These are phyloP conservation scores for Caloboletus inedulis DNA, from an alignment of 1,284 basidiomycete species.

Conservation along the genomic window DNA sequence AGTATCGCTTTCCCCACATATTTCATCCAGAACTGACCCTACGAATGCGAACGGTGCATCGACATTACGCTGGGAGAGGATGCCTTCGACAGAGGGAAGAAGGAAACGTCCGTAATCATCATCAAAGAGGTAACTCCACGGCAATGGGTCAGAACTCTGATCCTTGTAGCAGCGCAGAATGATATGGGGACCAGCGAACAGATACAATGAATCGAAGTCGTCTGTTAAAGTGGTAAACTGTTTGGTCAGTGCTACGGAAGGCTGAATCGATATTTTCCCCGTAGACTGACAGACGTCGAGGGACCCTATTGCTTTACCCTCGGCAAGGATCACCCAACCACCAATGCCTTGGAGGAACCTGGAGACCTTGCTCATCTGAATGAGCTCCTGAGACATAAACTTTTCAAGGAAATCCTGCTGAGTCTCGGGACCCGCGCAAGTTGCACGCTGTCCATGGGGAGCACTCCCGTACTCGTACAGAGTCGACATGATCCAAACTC, in stretches of 20 bases:
- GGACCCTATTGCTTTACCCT: slow-evolving; percentile 7
- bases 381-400: slow-evolving; percentile 18
- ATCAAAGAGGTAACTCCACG: neutral
- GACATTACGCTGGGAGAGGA: slow-evolving; percentile 9
- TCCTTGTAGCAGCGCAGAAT: slow-evolving; percentile 20
- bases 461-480: slow-evolving; percentile 9
- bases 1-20: slow-evolving; percentile 7
- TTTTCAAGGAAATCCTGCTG: slow-evolving; percentile 13
- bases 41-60: slow-evolving; percentile 5
- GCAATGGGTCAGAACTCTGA: slow-evolving; percentile 7
- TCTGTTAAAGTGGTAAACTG: slow-evolving; percentile 2
- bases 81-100: neutral
- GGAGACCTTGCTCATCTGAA: slow-evolving; percentile 12
- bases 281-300: slow-evolving; percentile 12
- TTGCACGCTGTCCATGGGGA: neutral
- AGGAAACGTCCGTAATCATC: slow-evolving; percentile 10
- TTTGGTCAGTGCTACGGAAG: neutral
- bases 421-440: neutral
- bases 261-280: neutral
- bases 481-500: slow-evolving; percentile 29
- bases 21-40: slow-evolving; percentile 14
- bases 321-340: slow-evolving; percentile 11
- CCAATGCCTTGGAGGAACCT: slow-evolving; percentile 8
- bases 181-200: slow-evolving; percentile 16
- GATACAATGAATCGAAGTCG: slow-evolving; percentile 12